Evolutionary conservation across 2,329 filamentous ascomycete species (phyloP).

Genomic region (Bipolaris zeicola): DNA sequence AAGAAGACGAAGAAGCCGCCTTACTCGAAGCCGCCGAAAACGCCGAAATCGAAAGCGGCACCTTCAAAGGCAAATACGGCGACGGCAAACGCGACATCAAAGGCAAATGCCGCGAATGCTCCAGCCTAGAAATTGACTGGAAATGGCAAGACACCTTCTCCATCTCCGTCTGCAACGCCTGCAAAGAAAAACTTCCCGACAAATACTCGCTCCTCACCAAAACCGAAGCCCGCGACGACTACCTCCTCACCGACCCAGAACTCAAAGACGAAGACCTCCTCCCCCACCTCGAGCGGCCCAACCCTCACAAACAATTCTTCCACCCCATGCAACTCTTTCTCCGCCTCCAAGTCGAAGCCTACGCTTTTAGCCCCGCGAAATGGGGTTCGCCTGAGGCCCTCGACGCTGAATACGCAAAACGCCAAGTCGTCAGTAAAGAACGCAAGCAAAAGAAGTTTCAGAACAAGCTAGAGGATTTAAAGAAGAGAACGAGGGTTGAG

Average conservation of each 20-base stretch:
- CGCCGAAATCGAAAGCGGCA: conserved; percentile 41
- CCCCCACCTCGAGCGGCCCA: conserved; percentile 85
- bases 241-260: conserved; percentile 92
- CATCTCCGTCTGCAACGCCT: conserved; percentile 75
- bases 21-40: conserved; percentile 49
- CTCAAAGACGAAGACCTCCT: conserved; percentile 86
- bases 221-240: conserved; percentile 94
- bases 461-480: conserved; percentile 83
- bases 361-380: conserved; percentile 80
- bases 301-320: conserved; percentile 95
- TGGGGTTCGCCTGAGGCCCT: conserved; percentile 88
- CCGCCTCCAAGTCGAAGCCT: conserved; percentile 91
- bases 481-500: conserved; percentile 91
- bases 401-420: conserved; percentile 84
- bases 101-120: conserved; percentile 84
- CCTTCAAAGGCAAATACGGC: conserved; percentile 42
- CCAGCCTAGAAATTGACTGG: conserved; percentile 85
- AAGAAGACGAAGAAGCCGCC: conserved; percentile 36
- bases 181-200: conserved; percentile 88
- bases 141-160: conserved; percentile 88
- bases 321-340: conserved; percentile 99
- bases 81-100: conserved; percentile 51
- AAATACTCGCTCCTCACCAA: conserved; percentile 96
- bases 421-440: conserved; percentile 79
- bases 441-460: conserved; percentile 92